These are phyloP conservation scores for Debaryomyces prosopidis DNA, from an alignment of 805 yeast genomes.

Conservation along the genomic window DNA sequence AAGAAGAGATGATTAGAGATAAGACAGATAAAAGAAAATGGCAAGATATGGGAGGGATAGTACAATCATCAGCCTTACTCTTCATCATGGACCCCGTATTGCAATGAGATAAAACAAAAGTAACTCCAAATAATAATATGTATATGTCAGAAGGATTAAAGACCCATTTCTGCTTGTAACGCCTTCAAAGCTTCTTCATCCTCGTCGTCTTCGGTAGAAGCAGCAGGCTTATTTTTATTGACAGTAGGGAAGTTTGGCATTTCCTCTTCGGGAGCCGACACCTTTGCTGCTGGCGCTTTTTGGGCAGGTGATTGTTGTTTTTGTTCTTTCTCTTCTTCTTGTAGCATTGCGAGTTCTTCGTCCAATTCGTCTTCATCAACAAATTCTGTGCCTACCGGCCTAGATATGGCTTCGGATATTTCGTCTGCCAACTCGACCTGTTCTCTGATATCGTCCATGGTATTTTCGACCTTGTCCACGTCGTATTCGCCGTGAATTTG, in stretches of 20 bases:
- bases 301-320: slow-evolving; percentile 13
- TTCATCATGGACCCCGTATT: neutral
- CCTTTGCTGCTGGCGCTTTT: slow-evolving; percentile 11
- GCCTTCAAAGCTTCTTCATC: slow-evolving; percentile 81
- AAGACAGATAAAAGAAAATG: no score
- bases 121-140: neutral
- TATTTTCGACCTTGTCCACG: slow-evolving; percentile 93
- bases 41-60: no score
- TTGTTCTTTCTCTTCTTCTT: slow-evolving; percentile 72
- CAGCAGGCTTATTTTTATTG: slow-evolving; percentile 41
- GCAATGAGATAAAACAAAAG: neutral
- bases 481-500: slow-evolving; percentile 92
- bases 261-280: slow-evolving; percentile 24
- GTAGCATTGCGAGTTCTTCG: slow-evolving; percentile 86
- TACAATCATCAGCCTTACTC: no score
- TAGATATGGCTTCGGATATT: slow-evolving; percentile 91
- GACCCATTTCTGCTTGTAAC: slow-evolving; percentile 84
- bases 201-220: slow-evolving; percentile 62
- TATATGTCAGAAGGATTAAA: slow-evolving; percentile 33
- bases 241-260: slow-evolving; percentile 50
- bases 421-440: slow-evolving; percentile 95
- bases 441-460: slow-evolving; percentile 97
- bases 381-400: slow-evolving; percentile 84
- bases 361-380: slow-evolving; percentile 91
- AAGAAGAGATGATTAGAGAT: neutral